Base-by-base conservation (phyloP, 2,329 filamentous ascomycete species). In the Bimuria novae-zelandiae region DNA sequence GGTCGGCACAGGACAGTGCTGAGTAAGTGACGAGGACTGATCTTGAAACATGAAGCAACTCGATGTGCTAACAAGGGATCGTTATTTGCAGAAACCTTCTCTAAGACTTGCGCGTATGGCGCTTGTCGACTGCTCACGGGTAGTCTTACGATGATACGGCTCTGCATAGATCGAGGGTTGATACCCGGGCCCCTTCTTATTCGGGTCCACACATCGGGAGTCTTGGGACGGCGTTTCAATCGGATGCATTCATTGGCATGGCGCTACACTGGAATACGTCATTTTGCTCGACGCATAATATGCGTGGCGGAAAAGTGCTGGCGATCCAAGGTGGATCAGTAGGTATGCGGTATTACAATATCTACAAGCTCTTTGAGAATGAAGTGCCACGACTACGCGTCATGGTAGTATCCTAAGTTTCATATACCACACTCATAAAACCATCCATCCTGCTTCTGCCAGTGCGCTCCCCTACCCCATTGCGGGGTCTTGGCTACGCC, bases 1-100 rank as follows among this genome's bases (percentile, higher is more conserved):
- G 90, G 64, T 89, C 89, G 8, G 89, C 94, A 3, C 89, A 80
- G 63, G 77, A 79, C 42, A 80, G 77, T 59, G 71, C 74, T 57
- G 79, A 80, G 74, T 77, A 63, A 65, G 73, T 65, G 11, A 36
- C 4, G 6, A 33, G 5, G n/a, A 33, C 4, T 16, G 30, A 16
- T 16, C n/a, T n/a, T n/a, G n/a, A n/a, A n/a, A n/a, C n/a, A n/a
- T n/a, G n/a, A n/a, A n/a, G n/a, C n/a, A 3, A 36, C 14, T 4
- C 14, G 14, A n/a, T 36, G 4, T 37, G 44, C 44, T 47, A 47
- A 47, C 32, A 11, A 4, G 22, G 22, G 16, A 32, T 23, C 4
- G 23, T 7, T 29, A 14, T 2, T 12, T 37, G n/a, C 30, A 47
- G 44, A 17, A 47, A 47, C 16, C 35, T 16, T 19, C 29, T 36